phyloP scores from a whole-genome alignment of 192 early-diverging fungal genomes.

The Coemansia sp. region DNA sequence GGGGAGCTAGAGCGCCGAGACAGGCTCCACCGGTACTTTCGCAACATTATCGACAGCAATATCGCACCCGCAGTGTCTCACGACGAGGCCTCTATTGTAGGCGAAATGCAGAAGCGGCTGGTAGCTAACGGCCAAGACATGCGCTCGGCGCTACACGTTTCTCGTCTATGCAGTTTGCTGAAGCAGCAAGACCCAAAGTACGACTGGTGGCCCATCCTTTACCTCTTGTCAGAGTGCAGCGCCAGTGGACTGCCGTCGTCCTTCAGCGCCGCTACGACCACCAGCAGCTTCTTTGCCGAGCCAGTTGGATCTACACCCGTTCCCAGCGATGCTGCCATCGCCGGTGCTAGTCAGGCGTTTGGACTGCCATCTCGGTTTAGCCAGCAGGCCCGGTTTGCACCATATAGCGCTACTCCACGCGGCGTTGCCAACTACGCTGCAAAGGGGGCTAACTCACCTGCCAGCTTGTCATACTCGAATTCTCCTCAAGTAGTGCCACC shows the following conservation, averaged over 20 bases:
- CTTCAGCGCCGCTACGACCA: background rate
- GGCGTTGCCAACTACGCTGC: background rate
- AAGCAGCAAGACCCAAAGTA: slow-evolving; percentile 31
- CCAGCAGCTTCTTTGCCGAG: slow-evolving; percentile 19
- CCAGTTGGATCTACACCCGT: background rate
- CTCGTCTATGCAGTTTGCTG: slow-evolving; percentile 28
- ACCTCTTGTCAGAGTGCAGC: slow-evolving; percentile 44
- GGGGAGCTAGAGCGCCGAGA: slow-evolving; percentile 26
- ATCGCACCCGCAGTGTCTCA: slow-evolving; percentile 17
- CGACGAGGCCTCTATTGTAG: slow-evolving; percentile 28
- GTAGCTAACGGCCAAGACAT: slow-evolving; percentile 3
- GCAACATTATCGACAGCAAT: slow-evolving; percentile 42
- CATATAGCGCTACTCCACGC: slow-evolving; percentile 8
- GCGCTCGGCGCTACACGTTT: slow-evolving; percentile 32
- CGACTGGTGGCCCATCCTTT: slow-evolving; percentile 49
- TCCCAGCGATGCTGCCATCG: background rate
- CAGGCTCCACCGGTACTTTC: slow-evolving; percentile 26
- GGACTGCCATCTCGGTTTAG: background rate
- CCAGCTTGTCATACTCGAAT: background rate
- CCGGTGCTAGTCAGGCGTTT: background rate
- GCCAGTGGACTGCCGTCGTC: background rate
- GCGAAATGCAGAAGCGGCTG: slow-evolving; percentile 43
- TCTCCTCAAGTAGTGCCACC: background rate
- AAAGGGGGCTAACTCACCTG: background rate
- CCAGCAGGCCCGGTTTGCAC: slow-evolving; percentile 10